Conservation (phyloP, 106 monocot species). For the Gastrodia elata region DNA sequence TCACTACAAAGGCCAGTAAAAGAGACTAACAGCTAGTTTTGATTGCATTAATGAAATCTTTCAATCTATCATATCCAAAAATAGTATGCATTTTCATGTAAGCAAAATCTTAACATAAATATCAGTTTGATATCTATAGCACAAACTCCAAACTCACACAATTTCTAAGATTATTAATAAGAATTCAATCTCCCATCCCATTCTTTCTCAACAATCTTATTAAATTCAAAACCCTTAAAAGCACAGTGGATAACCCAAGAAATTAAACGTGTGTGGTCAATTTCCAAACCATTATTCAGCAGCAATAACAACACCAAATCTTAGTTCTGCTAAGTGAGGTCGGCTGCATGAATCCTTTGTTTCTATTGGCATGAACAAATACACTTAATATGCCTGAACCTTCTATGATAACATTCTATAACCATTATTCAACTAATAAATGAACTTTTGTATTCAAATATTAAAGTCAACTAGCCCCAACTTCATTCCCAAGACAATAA, state of each 20-base stretch:
- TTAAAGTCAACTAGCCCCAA: not conserved
- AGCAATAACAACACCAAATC: too few species aligned
- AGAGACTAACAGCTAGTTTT: not conserved
- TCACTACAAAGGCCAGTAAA: not conserved
- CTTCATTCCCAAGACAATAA: not conserved
- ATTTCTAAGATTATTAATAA: not conserved
- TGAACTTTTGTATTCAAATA: not conserved
- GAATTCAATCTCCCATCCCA: not conserved
- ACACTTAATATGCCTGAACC: too few species aligned
- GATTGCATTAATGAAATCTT: not conserved
- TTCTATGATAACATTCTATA: too few species aligned
- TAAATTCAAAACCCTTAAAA: not conserved
- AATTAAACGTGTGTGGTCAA: not conserved
- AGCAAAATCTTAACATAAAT: not conserved
- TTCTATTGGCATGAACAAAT: too few species aligned
- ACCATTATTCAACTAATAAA: not conserved
- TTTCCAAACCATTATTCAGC: not conserved
- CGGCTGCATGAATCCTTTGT: too few species aligned
- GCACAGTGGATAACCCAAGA: not conserved
- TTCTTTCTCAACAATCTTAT: not conserved
- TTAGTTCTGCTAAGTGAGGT: too few species aligned
- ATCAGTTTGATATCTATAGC: not conserved
- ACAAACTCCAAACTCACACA: not conserved
- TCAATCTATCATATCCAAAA: not conserved
- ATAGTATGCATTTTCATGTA: not conserved